These are phyloP conservation scores for Entomortierella beljakovae DNA, from an alignment of 192 early-diverging fungal species.

Conservation along the genomic window DNA sequence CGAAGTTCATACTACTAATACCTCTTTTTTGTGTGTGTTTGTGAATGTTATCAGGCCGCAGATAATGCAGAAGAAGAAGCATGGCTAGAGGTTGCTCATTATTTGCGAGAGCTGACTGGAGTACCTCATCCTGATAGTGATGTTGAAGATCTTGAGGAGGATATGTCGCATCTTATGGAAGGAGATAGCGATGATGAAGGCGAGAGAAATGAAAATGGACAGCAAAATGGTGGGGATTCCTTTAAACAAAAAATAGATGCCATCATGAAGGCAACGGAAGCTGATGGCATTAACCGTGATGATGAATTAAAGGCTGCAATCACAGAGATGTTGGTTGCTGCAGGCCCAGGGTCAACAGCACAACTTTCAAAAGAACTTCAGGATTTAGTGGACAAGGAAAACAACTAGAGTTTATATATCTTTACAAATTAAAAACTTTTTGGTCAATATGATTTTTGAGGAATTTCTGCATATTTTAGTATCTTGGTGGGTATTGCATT, in stretches of 20 bases:
- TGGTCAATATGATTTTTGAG: too few relatives aligned
- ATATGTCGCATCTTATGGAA: conserved; percentile 42
- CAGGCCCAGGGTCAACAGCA: conserved; percentile 16
- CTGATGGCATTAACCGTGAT: conserved; percentile 65
- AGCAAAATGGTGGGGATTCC: conserved; percentile 23
- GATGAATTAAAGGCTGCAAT: conserved; percentile 70
- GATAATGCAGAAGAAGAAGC: conserved; percentile 72
- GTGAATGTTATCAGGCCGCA: conserved; percentile 44
- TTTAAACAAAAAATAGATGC: conserved; percentile 65
- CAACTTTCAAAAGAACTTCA: conserved; percentile 30
- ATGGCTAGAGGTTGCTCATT: conserved; percentile 72
- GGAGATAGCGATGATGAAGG: conserved; percentile 34
- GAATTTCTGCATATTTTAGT: conserved; percentile 1
- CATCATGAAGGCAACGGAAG: conserved; percentile 68
- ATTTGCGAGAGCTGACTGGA: conserved; percentile 63
- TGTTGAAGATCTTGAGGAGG: conserved; percentile 39
- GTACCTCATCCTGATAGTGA: conserved; percentile 62
- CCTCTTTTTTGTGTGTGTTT: background rate
- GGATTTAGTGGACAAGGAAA: conserved; percentile 10
- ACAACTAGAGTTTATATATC: background rate
- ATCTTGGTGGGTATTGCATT: conserved; percentile 25
- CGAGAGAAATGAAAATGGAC: conserved; percentile 32
- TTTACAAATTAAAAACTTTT: too few relatives aligned
- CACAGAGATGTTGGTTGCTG: conserved; percentile 50
- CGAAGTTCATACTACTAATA: background rate